Evolutionary conservation across 805 yeast species (phyloP).

Genomic region (Monosporozyma servazzii): DNA sequence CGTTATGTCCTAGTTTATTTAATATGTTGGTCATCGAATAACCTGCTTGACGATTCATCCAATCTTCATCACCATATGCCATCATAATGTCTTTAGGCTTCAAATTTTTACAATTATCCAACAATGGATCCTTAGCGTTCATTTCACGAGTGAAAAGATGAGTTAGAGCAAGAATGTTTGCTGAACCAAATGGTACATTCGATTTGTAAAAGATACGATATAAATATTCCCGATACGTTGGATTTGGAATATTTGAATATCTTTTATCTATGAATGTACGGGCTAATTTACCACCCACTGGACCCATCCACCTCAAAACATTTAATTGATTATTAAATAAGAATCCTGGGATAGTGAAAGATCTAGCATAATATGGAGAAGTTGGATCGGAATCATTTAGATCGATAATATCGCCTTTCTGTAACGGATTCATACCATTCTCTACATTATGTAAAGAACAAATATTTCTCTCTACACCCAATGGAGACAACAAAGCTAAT

Average conservation of each 20-base stretch:
- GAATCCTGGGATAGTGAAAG: constrained; percentile 23
- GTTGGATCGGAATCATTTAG: constrained; percentile 34
- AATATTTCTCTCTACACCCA: constrained; percentile 66
- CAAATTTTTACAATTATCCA: constrained; percentile 42
- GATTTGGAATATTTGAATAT: constrained; percentile 23
- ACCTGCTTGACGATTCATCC: constrained; percentile 60
- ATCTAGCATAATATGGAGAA: constrained; percentile 30
- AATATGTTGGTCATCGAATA: constrained; percentile 14
- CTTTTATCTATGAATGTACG: constrained; percentile 28
- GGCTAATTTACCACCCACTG: constrained; percentile 32
- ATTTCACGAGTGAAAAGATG: constrained; percentile 27
- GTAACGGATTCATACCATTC: constrained; percentile 1
- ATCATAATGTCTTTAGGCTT: constrained; percentile 33
- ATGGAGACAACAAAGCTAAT: constrained; percentile 61
- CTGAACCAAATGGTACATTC: constrained; percentile 8
- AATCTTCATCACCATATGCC: constrained; percentile 61
- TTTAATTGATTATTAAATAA: constrained; percentile 35
- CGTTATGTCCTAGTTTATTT: constrained; percentile 6
- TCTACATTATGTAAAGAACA: constrained; percentile 40
- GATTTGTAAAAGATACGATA: constrained; percentile 12
- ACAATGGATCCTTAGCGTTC: constrained; percentile 57
- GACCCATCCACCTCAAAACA: constrained; percentile 39
- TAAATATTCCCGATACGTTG: constrained; percentile 22
- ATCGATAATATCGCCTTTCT: constrained; percentile 11
- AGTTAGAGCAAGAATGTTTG: constrained; percentile 22